Evolutionary conservation across 208 protist genomes (phyloP).

Genomic region (Leishmania aethiopica): DNA sequence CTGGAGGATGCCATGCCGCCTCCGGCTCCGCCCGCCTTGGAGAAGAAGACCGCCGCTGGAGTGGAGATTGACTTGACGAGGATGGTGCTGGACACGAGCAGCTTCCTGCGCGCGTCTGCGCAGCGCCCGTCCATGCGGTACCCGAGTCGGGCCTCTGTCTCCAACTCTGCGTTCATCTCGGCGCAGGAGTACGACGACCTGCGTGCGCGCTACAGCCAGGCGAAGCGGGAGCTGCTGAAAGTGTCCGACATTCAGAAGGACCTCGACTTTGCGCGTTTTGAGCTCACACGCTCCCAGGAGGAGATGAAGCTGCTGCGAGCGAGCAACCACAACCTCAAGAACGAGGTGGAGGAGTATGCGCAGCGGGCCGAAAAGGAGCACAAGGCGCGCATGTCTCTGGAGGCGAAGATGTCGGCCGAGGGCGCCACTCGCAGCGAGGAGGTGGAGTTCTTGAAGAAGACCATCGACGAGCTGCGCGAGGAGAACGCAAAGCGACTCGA

Average conservation of each 20-base stretch:
- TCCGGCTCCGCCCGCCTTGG: constrained; percentile 7
- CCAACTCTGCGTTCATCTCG: constrained; percentile 65
- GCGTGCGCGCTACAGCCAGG: constrained; percentile 63
- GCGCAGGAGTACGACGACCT: constrained; percentile 87
- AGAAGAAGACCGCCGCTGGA: constrained; percentile 14
- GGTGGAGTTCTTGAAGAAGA: constrained; percentile 59
- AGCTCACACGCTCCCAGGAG: constrained; percentile 68
- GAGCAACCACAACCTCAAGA: constrained; percentile 47
- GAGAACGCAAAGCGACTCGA: constrained; percentile 55
- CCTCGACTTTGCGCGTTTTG: constrained; percentile 77
- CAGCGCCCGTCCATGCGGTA: constrained; percentile 50
- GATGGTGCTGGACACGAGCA: constrained; percentile 55
- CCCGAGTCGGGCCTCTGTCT: constrained; percentile 54
- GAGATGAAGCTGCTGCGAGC: constrained; percentile 62
- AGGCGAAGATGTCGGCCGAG: constrained; percentile 38
- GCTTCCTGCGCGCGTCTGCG: constrained; percentile 38
- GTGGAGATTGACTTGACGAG: constrained; percentile 64
- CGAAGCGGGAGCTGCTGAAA: constrained; percentile 79
- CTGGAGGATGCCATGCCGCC: constrained; percentile 17
- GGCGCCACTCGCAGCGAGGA: constrained; percentile 46
- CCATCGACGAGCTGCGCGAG: constrained; percentile 64
- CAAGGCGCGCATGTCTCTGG: constrained; percentile 48
- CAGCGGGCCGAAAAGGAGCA: constrained; percentile 52
- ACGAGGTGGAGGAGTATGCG: constrained; percentile 58
- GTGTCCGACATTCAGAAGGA: constrained; percentile 77